A percentile compares a stretch with the other conserved stretches of the same genome.
phyloP scores from a whole-genome alignment of 1,139 yeast species.

The Debaryomyces singareniensis region DNA sequence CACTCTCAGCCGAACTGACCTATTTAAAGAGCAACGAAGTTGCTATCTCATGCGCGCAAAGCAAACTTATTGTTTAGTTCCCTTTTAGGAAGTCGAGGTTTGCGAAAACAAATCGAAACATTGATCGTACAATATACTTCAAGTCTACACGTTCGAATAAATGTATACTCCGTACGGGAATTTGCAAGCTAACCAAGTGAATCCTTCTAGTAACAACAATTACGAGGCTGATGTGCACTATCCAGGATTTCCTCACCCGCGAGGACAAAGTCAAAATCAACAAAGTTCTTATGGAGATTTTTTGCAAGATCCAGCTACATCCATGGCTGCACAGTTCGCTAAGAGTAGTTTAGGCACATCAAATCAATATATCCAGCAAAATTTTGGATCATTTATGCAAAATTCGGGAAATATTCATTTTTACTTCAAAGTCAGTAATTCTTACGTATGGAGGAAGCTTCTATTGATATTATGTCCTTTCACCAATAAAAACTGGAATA shows the following conservation, averaged over 20 bases:
- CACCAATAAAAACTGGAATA: slow-evolving; percentile 72
- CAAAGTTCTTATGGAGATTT: slow-evolving; percentile 25
- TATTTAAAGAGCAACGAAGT: no score
- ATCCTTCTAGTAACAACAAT: no score
- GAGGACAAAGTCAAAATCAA: slow-evolving; percentile 4
- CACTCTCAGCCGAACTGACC: no score
- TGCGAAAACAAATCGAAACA: no score
- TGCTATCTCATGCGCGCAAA: no score
- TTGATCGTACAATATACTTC: not conserved
- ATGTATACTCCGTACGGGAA: slow-evolving; percentile 46
- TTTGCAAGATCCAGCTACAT: slow-evolving; percentile 74
- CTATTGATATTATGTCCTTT: slow-evolving; percentile 79
- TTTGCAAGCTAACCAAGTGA: slow-evolving; percentile 20
- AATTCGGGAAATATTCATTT: slow-evolving; percentile 56
- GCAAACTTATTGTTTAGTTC: slow-evolving; percentile 4
- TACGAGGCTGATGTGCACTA: slow-evolving; percentile 10
- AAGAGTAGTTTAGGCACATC: slow-evolving; percentile 69
- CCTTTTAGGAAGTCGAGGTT: slow-evolving; percentile 9
- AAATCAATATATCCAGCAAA: slow-evolving; percentile 70
- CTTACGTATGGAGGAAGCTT: slow-evolving; percentile 74
- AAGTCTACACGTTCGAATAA: no score
- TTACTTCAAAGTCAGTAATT: slow-evolving; percentile 88
- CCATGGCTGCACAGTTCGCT: slow-evolving; percentile 86
- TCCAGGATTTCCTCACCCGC: slow-evolving; percentile 6
- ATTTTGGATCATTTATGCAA: slow-evolving; percentile 51